phyloP scores from a whole-genome alignment of 805 yeast species.

The Barnettozyma siamensis region DNA sequence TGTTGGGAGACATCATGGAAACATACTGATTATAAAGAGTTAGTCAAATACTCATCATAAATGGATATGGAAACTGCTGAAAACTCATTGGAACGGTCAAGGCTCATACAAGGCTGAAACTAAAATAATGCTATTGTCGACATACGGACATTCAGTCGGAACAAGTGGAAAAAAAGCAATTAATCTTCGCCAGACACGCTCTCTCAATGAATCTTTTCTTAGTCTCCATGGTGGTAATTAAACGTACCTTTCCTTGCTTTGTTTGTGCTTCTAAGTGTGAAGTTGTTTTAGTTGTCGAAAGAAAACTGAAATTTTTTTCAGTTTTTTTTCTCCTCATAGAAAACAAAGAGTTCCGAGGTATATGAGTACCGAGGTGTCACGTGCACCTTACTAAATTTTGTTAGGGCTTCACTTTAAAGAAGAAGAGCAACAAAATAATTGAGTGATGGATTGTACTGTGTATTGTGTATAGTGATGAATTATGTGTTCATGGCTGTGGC shows the following conservation, averaged over 20 bases:
- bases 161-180: slow-evolving; percentile 40
- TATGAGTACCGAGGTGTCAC: background rate
- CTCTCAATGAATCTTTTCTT: background rate
- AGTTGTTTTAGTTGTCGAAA: no score
- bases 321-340: no score
- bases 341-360: no score
- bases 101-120: slow-evolving; percentile 61
- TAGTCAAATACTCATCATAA: background rate
- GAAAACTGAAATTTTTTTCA: no score
- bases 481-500: no score
- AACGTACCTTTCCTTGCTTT: background rate
- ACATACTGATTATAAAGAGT: background rate
- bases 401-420: no score
- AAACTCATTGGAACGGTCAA: background rate
- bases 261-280: no score
- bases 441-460: no score
- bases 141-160: slow-evolving; percentile 50
- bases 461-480: no score
- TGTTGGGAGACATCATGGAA: background rate
- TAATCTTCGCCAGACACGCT: slow-evolving; percentile 8
- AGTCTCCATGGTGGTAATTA: no score
- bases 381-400: background rate
- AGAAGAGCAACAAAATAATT: no score
- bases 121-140: slow-evolving; percentile 48
- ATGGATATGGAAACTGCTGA: background rate